Evolutionary conservation across 495 filamentous ascomycete species (phyloP).

Genomic region (Aspergillus coremiiformis): DNA sequence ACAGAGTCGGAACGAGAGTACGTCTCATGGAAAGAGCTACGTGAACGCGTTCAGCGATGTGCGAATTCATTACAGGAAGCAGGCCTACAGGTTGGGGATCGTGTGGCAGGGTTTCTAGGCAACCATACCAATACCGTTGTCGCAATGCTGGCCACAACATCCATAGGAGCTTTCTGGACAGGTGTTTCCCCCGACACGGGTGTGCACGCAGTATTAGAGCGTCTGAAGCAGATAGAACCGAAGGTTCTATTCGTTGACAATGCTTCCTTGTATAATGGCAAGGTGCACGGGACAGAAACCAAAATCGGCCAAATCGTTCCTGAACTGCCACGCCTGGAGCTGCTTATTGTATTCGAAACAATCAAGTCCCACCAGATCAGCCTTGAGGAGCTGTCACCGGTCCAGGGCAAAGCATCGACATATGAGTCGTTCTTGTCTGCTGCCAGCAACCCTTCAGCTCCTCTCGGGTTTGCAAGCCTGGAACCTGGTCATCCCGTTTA

Average conservation of each 20-base stretch:
- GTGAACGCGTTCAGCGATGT: constrained; percentile 67
- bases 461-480: constrained; percentile 64
- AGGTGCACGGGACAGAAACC: constrained; percentile 60
- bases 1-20: constrained; percentile 62
- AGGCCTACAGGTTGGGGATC: constrained; percentile 57
- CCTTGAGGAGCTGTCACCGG: constrained; percentile 38
- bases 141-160: constrained; percentile 75
- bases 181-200: constrained; percentile 80
- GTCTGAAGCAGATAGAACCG: constrained; percentile 74
- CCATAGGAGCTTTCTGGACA: constrained; percentile 85
- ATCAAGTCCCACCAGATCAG: constrained; percentile 42
- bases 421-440: constrained; percentile 46
- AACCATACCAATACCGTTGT: constrained; percentile 80
- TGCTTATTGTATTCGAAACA: constrained; percentile 64
- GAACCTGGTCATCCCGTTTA: constrained; percentile 80
- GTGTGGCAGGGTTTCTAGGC: constrained; percentile 78
- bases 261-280: constrained; percentile 81
- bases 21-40: constrained; percentile 73
- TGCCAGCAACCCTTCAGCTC: constrained; percentile 34
- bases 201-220: constrained; percentile 71
- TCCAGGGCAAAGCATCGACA: constrained; percentile 42
- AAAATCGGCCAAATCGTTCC: constrained; percentile 68
- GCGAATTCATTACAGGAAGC: constrained; percentile 59
- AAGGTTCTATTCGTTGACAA: constrained; percentile 78
- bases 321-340: constrained; percentile 53